Conservation (phyloP, 441 rosid genomes). For the Rhodomyrtus psidioides region DNA sequence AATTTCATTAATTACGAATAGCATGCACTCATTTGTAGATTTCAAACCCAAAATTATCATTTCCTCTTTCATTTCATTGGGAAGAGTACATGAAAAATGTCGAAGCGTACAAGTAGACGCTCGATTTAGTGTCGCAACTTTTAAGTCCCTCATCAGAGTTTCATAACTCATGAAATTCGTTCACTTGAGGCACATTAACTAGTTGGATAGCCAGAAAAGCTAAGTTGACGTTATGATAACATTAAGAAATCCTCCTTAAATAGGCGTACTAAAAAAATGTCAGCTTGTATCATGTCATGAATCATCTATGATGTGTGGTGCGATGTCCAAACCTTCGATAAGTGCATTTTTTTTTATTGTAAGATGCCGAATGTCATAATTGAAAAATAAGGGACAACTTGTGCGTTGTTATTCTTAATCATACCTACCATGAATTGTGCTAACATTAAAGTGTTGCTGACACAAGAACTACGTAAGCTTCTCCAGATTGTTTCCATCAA, state of each 20-base stretch:
- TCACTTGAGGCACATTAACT: neutral
- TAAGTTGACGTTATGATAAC: neutral
- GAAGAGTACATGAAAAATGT: neutral
- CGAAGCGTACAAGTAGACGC: fast-evolving
- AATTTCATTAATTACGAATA: neutral
- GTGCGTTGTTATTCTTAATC: neutral
- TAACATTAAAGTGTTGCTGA: no score
- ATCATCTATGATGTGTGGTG: fast-evolving
- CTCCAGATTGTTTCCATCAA: neutral
- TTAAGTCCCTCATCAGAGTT: neutral
- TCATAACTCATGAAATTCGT: fast-evolving
- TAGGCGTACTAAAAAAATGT: neutral
- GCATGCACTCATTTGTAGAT: neutral
- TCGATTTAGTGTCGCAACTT: fast-evolving
- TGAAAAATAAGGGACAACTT: neutral
- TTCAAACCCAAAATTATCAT: neutral
- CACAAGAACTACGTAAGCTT: neutral
- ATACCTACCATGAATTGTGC: no score
- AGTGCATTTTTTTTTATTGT: neutral
- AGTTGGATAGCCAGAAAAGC: neutral
- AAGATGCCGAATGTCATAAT: neutral
- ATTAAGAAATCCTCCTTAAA: neutral
- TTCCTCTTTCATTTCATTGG: fast-evolving
- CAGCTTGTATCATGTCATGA: neutral
- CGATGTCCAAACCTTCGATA: neutral